Percentiles rank a stretch among this genome's conserved stretches.
These are phyloP conservation scores for Cytospora piceae DNA, from an alignment of 2,329 filamentous ascomycete genomes.

Conservation along the genomic window DNA sequence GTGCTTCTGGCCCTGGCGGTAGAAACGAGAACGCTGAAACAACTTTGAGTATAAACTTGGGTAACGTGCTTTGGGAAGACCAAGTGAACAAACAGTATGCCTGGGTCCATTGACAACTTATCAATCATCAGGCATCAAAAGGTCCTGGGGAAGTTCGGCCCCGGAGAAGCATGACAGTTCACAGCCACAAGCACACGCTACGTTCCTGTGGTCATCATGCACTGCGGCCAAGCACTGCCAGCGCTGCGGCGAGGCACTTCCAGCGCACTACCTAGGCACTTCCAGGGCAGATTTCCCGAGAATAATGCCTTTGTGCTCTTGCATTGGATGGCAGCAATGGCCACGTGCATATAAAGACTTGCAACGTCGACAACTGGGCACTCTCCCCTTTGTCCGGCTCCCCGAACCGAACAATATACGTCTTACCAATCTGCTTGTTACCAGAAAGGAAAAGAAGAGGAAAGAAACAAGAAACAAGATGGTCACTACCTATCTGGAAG, in stretches of 20 bases:
- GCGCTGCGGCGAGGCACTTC: no score
- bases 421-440: not conserved
- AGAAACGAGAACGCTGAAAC: not conserved
- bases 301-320: not conserved
- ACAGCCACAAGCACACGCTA: not conserved
- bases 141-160: no score
- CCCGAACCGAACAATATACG: not conserved
- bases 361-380: not conserved
- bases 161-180: not conserved
- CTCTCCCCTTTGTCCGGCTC: not conserved
- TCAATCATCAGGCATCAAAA: no score
- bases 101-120: no score
- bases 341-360: not conserved
- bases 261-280: no score
- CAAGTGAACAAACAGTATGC: no score
- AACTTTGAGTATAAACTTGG: not conserved
- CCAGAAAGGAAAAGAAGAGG: not conserved
- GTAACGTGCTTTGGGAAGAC: no score
- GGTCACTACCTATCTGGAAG: constrained; percentile 4
- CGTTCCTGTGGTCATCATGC: constrained; percentile 9
- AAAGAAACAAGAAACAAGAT: not conserved
- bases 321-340: not conserved
- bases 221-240: constrained; percentile 4
- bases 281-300: not conserved
- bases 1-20: not conserved